These are phyloP conservation scores for Oenanthe sinensis DNA, from an alignment of 129 eudicot genomes.

Conservation along the genomic window DNA sequence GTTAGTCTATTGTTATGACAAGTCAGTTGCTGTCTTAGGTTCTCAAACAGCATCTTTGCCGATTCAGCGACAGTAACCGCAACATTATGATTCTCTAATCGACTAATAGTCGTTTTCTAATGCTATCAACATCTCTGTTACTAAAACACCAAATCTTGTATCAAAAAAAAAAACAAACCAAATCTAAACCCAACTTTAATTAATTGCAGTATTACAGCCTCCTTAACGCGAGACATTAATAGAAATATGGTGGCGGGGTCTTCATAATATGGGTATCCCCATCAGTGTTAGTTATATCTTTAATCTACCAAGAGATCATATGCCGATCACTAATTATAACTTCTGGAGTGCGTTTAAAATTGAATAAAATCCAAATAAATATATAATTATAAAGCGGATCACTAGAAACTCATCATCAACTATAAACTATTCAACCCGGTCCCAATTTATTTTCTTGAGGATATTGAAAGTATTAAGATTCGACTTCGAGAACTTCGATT, in stretches of 20 bases:
- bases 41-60: neutral
- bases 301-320: neutral
- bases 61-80: neutral
- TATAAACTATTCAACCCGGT: too few relatives aligned
- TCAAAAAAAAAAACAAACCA: too few relatives aligned
- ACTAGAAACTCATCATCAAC: neutral
- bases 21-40: slow-evolving; percentile 6
- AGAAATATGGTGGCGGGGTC: neutral
- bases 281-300: neutral
- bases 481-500: too few relatives aligned
- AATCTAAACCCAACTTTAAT: neutral
- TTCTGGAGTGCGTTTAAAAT: neutral
- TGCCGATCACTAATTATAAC: neutral
- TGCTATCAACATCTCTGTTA: neutral
- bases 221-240: neutral
- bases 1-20: neutral
- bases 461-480: neutral
- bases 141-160: too few relatives aligned
- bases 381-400: too few relatives aligned
- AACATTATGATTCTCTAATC: neutral
- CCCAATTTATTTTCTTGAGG: neutral
- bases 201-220: neutral
- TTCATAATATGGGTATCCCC: neutral
- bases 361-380: too few relatives aligned
- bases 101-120: neutral